phyloP scores from a whole-genome alignment of 2,329 filamentous ascomycete genomes.

The Xylariomycetidae sp. region DNA sequence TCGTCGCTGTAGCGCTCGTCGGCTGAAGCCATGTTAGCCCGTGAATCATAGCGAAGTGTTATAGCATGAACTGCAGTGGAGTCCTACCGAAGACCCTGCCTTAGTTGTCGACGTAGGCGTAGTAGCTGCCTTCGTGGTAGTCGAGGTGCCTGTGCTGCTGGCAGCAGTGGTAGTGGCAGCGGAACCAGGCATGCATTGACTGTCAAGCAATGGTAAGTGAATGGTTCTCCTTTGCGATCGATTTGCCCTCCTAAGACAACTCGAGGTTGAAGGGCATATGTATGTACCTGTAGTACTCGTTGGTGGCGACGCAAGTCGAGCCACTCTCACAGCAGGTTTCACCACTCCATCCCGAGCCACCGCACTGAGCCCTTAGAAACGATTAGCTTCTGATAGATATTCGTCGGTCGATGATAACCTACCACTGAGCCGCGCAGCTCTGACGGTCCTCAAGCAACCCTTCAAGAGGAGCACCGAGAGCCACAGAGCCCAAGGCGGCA shows the following conservation, averaged over 20 bases:
- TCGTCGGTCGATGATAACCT: background rate
- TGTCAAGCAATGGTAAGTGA: no score
- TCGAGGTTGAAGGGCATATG: background rate
- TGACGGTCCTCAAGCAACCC: conserved; percentile 33
- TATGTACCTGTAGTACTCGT: conserved; percentile 18
- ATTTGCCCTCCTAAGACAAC: background rate
- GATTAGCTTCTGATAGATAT: conserved; percentile 13
- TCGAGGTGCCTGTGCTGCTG: conserved; percentile 4
- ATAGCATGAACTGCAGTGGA: no score
- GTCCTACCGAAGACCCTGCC: no score
- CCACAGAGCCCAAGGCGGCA: conserved; percentile 30
- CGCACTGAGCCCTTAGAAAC: conserved; percentile 32
- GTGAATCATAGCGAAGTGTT: no score
- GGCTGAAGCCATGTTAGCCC: no score
- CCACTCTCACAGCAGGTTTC: conserved; percentile 38
- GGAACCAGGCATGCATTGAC: conserved; percentile 16
- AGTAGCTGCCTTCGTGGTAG: conserved; percentile 1
- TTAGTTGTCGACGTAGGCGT: conserved; percentile 10
- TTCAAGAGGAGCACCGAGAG: conserved; percentile 33
- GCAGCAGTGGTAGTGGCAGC: conserved; percentile 4
- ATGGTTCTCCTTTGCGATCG: conserved; percentile 2
- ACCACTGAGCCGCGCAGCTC: conserved; percentile 14
- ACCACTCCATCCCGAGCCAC: conserved; percentile 38
- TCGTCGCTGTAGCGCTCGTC: conserved; percentile 9
- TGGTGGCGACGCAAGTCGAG: conserved; percentile 26